Evolutionary conservation across 257 asterid species (phyloP), one percentile per base, ranked within the genome.

Genomic region (Jaltomata sinuosa): DNA sequence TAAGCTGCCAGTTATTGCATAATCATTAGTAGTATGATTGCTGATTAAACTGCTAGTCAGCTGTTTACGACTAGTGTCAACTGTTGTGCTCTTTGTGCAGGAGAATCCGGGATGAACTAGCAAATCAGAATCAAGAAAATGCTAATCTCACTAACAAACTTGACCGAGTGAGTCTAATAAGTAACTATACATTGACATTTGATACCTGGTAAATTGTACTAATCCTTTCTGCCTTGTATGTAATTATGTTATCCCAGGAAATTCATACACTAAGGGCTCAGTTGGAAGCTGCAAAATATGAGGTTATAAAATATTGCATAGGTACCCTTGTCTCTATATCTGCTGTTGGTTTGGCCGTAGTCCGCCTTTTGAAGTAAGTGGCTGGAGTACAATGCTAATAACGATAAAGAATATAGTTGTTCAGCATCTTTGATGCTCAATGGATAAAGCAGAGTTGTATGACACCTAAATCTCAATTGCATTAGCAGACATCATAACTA

Each of bases 251-350:
- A 40, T 82, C 34, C 62, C 92, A 96, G 99, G 99, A 96, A 93
- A 93, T 96, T 86, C 97, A 94, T 50, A 91, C 90, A 32, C 85
- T 92, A 84, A 87, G 96, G 80, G 98, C 99, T 65, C 95, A 96
- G 79, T 80, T 94, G 80, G 99, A 94, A 91, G 99, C 98, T 61
- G 97, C 99, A 11, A 96, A 96, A 90, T 93, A 93, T 71, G 99
- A 96, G 18, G 98, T 96, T 80, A 92, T 96, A 86, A 96, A 96
- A 88, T 94, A 96, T 82, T 96, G 99, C 90, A 88, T 96, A 40
- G 99, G 98, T 89, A 92, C 98, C 31, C 92, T 96, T 36, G 98
- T 93, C 52, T 96, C 99, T 3, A 92, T 93, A 76, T 91, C 98
- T 38, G 98, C 97, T 32, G 94, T 96, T 38, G 97, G 95, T 77